Evolutionary conservation across 202 grass and related monocot genomes (phyloP).

Genomic region (Bolboschoenoplectus hybrid): DNA sequence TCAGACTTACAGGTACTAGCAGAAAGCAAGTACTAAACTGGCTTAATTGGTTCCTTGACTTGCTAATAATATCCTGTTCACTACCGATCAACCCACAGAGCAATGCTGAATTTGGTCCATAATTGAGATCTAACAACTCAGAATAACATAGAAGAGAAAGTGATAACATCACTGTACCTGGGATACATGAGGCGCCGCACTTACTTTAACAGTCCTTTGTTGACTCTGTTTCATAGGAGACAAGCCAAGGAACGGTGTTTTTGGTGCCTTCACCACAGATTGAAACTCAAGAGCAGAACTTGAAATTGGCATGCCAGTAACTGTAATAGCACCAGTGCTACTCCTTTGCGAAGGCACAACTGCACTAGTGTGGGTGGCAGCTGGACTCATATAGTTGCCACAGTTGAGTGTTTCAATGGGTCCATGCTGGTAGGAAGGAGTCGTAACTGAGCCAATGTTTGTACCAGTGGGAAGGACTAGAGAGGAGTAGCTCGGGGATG

Average conservation of each 20-base stretch:
- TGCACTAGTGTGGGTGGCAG: neutral
- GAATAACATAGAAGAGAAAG: neutral
- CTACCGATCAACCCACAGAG: neutral
- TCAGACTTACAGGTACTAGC: neutral
- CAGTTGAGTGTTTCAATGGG: conserved; percentile 23
- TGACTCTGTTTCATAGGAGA: conserved; percentile 24
- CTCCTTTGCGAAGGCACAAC: conserved; percentile 16
- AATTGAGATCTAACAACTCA: neutral
- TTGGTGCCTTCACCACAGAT: conserved; percentile 26
- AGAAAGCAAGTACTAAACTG: neutral
- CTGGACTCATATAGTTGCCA: conserved; percentile 28
- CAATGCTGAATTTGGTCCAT: neutral
- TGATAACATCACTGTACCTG: conserved; percentile 25
- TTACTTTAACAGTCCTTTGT: conserved; percentile 27
- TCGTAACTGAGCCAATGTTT: conserved; percentile 14
- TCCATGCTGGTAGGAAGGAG: conserved; percentile 31
- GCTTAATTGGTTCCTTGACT: neutral
- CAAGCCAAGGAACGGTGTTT: conserved; percentile 20
- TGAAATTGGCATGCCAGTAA: conserved; percentile 28
- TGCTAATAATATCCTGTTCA: neutral
- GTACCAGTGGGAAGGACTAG: neutral
- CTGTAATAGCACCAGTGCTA: neutral
- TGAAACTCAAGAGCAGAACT: conserved; percentile 35
- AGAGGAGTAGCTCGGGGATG: neutral
- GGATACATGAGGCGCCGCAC: neutral